phyloP scores from a whole-genome alignment of 148 eudicot genomes.

The Camellia granthamiana region DNA sequence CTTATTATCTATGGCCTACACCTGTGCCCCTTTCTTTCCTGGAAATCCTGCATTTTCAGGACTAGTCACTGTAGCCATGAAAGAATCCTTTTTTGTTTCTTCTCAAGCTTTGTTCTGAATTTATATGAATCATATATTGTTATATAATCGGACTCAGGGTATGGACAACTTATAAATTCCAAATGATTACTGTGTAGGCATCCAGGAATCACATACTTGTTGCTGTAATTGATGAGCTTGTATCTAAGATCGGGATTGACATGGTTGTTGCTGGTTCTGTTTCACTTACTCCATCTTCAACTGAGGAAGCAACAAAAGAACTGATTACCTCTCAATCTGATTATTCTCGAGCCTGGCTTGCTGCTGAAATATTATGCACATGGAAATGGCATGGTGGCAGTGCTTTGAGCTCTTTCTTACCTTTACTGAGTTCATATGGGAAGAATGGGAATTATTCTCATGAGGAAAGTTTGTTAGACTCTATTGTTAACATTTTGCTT shows the following conservation, averaged over 20 bases:
- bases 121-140: neutral
- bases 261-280: slow-evolving; percentile 48
- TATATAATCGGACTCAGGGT: neutral
- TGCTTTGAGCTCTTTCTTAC: slow-evolving; percentile 66
- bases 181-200: slow-evolving; percentile 38
- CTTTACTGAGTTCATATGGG: slow-evolving; percentile 45
- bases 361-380: slow-evolving; percentile 85
- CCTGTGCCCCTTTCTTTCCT: too few relatives aligned
- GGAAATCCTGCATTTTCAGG: too few relatives aligned
- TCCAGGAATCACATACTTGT: slow-evolving; percentile 41
- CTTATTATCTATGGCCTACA: too few relatives aligned
- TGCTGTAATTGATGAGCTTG: slow-evolving; percentile 69
- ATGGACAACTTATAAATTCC: neutral
- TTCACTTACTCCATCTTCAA: slow-evolving; percentile 22
- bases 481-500: slow-evolving; percentile 54
- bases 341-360: slow-evolving; percentile 80
- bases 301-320: slow-evolving; percentile 29
- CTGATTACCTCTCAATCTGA: slow-evolving; percentile 27
- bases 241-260: slow-evolving; percentile 56
- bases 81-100: neutral
- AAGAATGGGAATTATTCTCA: slow-evolving; percentile 26
- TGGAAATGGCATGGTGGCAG: slow-evolving; percentile 91
- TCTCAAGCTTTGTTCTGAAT: neutral
- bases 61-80: neutral
- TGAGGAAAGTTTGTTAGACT: slow-evolving; percentile 39